Evolutionary conservation across 2,329 filamentous ascomycete species (phyloP).

Genomic region (Camptophora hylomeconis): DNA sequence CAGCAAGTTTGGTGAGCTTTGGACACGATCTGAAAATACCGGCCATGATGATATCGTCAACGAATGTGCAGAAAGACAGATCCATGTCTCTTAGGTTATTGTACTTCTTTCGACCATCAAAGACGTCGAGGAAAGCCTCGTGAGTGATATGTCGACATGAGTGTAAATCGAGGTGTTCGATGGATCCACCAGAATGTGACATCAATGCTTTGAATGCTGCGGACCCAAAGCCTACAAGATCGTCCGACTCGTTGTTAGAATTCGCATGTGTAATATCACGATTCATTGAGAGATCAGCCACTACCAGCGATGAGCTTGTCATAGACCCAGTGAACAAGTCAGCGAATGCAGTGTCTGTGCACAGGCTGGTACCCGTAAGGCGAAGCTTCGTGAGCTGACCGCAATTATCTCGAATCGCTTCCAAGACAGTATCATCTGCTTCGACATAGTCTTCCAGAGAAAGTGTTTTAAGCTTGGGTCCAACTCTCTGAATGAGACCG

Average conservation of each 20-base stretch:
- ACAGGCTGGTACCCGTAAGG: conserved; percentile 61
- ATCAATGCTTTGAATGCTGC: conserved; percentile 69
- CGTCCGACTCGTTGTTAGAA: conserved; percentile 50
- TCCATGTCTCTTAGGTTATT: conserved; percentile 59
- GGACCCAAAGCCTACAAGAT: conserved; percentile 57
- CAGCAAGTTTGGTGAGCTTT: conserved; percentile 40
- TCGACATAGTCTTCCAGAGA: conserved; percentile 58
- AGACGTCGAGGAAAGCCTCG: conserved; percentile 61
- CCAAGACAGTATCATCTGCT: conserved; percentile 56
- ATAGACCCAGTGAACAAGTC: conserved; percentile 58
- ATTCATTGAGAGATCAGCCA: conserved; percentile 63
- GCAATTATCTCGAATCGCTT: conserved; percentile 59
- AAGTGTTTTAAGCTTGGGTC: conserved; percentile 57
- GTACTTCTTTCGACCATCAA: conserved; percentile 51
- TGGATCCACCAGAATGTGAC: conserved; percentile 57
- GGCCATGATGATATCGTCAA: conserved; percentile 32
- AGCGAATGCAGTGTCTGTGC: conserved; percentile 62
- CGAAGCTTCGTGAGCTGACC: conserved; percentile 60
- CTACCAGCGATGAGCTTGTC: conserved; percentile 57
- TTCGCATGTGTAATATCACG: conserved; percentile 55
- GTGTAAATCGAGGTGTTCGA: conserved; percentile 62
- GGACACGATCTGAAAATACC: conserved; percentile 35
- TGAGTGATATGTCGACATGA: conserved; percentile 71
- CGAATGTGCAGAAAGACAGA: conserved; percentile 49
- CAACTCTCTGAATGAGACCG: conserved; percentile 48